phyloP scores from a whole-genome alignment of 495 filamentous ascomycete species.

The Hyaloscypha variabilis region DNA sequence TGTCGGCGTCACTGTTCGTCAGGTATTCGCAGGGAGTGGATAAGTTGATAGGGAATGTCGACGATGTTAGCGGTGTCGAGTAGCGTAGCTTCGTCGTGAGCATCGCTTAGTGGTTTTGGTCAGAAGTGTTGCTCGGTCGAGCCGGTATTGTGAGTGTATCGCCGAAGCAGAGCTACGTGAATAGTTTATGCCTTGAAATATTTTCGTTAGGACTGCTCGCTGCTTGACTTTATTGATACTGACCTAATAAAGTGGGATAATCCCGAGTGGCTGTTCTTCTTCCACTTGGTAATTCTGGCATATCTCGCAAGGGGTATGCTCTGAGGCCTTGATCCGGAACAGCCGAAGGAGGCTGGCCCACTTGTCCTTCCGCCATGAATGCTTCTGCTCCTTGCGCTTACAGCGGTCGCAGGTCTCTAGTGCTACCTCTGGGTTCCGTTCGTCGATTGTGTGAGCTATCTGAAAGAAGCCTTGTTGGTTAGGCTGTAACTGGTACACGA shows the following conservation, averaged over 20 bases:
- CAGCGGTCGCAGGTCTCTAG: conserved; percentile 27
- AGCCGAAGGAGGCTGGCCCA: conserved; percentile 24
- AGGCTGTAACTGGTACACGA: conserved; percentile 25
- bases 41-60: neutral
- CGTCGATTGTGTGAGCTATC: conserved; percentile 27
- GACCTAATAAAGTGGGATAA: conserved; percentile 19
- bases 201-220: neutral
- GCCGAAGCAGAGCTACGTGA: no score
- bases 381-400: conserved; percentile 25
- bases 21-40: no score
- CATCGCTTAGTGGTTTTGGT: no score
- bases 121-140: no score
- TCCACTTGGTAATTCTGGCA: conserved; percentile 30
- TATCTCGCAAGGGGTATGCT: conserved; percentile 30
- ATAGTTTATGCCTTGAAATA: no score
- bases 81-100: no score
- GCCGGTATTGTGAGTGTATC: no score
- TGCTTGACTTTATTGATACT: conserved; percentile 4
- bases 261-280: conserved; percentile 29
- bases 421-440: conserved; percentile 27
- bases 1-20: no score
- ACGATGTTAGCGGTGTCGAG: neutral
- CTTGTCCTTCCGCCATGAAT: conserved; percentile 28
- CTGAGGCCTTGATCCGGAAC: conserved; percentile 29
- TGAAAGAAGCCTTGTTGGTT: conserved; percentile 23